Evolutionary conservation across 2,329 filamentous ascomycete genomes (phyloP).

Genomic region (Paraphoma sp.): DNA sequence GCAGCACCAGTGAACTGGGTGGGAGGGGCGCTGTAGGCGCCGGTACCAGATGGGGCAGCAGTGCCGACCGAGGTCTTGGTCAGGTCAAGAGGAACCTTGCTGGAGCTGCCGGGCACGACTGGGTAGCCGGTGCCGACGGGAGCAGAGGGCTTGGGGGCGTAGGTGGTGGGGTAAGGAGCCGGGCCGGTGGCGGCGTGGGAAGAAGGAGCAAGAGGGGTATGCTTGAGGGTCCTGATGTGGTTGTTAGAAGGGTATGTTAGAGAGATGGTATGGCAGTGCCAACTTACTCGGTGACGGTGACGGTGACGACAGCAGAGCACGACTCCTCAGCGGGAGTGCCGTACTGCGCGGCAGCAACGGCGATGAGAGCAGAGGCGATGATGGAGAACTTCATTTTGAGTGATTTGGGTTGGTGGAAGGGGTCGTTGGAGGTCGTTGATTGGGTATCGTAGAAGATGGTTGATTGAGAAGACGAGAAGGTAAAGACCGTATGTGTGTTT

Average conservation of each 20-base stretch:
- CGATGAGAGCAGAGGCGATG: constrained; percentile 30
- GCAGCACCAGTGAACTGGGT: constrained; percentile 44
- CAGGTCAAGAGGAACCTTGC: not conserved
- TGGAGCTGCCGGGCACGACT: constrained; percentile 30
- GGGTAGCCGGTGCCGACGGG: constrained; percentile 33
- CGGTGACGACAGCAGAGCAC: constrained; percentile 30
- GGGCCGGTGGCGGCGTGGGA: constrained; percentile 24
- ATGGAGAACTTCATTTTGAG: constrained; percentile 43
- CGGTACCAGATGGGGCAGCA: constrained; percentile 27
- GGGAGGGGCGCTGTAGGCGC: constrained; percentile 24
- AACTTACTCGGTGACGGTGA: constrained; percentile 40
- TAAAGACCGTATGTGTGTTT: constrained; percentile 18
- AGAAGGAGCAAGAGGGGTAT: constrained; percentile 31
- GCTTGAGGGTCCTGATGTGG: constrained; percentile 16
- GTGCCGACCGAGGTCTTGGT: constrained; percentile 19
- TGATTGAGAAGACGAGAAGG: constrained; percentile 10
- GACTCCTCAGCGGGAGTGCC: constrained; percentile 21
- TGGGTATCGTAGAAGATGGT: not conserved
- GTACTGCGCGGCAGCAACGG: constrained; percentile 32
- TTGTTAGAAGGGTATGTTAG: constrained; percentile 5
- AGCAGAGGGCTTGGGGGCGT: constrained; percentile 12
- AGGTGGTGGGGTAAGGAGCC: constrained; percentile 37
- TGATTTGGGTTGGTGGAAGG: constrained; percentile 12
- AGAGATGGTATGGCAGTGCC: not conserved
- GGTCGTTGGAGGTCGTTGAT: constrained; percentile 11